Base-by-base conservation (phyloP, 371 early-diverging fungal genomes). In the Mucor saturninus region DNA sequence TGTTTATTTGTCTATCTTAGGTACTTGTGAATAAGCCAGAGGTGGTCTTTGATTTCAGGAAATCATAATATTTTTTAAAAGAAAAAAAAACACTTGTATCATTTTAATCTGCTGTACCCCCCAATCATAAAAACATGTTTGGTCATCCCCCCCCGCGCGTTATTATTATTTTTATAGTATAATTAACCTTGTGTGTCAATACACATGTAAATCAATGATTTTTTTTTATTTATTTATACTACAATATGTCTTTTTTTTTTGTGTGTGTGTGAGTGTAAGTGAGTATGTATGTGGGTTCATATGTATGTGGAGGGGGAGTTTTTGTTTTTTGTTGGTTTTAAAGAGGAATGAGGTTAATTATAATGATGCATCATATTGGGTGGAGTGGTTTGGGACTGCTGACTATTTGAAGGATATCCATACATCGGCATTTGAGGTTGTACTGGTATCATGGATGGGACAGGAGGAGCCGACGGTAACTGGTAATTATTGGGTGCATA, bases 11-110 rank as follows among this genome's bases (percentile, higher is more conserved):
- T 38, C n/a, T 48, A 11, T 10, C 48, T 21, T 73, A 75, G 54
- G 72, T 92, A 54, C 71, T 94, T 59, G 82, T 71, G 32, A 94
- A 94, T 79, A 86, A 87, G 74, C 93, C 93, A 62, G 83, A 77
- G 5, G 69, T 68, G 10, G 77, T 82, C 7, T 84, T 88, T 68
- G 87, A 89, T 71, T 90, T 83, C 65, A 73, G 87, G 54, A 79
- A 80, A 42, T 85, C 86, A 11, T 84, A 61, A 72, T 37, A 39
- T 3, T n/a, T n/a, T n/a, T n/a, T n/a, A n/a, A n/a, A n/a, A n/a
- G n/a, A n/a, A n/a, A n/a, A 42, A 46, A 26, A n/a, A 1, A 21
- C 4, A 46, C n/a, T 6, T 46, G 15, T 26, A n/a, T 46, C 5
- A 14, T 21, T 46, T 11, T 30, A 50, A 50, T 30, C 6, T 50